Evolutionary conservation across 2,329 filamentous ascomycete species (phyloP), one percentile per base, ranked within the genome.

Genomic region (Penicillium sp.): DNA sequence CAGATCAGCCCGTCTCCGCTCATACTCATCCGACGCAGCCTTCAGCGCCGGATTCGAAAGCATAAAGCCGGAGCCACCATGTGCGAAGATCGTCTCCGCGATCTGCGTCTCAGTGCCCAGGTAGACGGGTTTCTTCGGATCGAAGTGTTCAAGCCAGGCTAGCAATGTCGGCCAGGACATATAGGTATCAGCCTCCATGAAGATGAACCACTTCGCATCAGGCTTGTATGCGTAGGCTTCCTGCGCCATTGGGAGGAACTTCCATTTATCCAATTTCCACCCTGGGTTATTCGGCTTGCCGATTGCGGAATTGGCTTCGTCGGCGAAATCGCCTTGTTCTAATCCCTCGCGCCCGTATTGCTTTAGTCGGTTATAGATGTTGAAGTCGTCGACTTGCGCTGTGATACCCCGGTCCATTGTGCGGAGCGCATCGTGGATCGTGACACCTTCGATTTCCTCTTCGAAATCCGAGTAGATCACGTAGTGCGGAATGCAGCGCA

Each of bases 151-250:
- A 23, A 87, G 75, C 82, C 82, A 86, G 25, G 76, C 70, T 16
- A 85, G 65, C 42, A 86, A 62, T 31, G 82, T 83, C 33, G 77
- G 72, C 75, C 83, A 83, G 10, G 83, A 73, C 42, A 85, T 68
- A 61, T 83, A 86, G 0, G 83, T 85, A 65, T 87, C 84, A 0
- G 82, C 79, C 62, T 86, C 84, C 47, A 85, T 79, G 67, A 87
- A 87, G 54, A 85, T 73, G 59, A 80, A 87, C 84, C 84, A 87
- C 54, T 81, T 81, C 45, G 80, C 79, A 26, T 82, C 70, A 2
- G 80, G 79, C 37, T 73, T 71, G 59, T 75, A 61, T 23, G 68
- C 67, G 43, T 79, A 74, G 0, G 81, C 77, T 62, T 80, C 78
- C 62, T 83, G 80, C 2, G 82, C 78, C 74, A 84, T 80, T 7